These are phyloP conservation scores for Phoma herbarum DNA, from an alignment of 2,329 filamentous ascomycete genomes.

Conservation along the genomic window DNA sequence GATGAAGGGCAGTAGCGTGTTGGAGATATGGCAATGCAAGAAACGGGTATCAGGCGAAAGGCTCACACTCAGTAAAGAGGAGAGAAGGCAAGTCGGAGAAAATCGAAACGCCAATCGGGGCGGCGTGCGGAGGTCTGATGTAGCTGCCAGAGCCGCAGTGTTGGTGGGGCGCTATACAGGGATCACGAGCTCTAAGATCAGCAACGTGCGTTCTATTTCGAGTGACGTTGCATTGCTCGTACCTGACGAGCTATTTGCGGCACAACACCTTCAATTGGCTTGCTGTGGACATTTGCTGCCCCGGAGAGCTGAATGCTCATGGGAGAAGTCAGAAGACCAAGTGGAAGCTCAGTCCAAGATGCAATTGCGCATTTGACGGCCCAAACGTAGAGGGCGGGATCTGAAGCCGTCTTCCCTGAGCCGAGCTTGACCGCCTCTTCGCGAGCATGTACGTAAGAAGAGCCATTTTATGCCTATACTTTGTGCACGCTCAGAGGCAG, in stretches of 20 bases:
- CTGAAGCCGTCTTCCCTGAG: not conserved
- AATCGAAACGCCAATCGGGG: not conserved
- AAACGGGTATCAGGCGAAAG: not conserved
- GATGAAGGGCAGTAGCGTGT: conserved; percentile 7
- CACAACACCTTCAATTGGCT: not conserved
- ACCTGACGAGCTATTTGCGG: conserved; percentile 17
- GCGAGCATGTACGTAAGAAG: conserved; percentile 18
- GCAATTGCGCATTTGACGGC: not conserved
- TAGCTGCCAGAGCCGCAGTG: conserved; percentile 16
- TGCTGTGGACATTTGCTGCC: not conserved
- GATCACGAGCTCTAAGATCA: conserved; percentile 18
- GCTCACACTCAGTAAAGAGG: conserved; percentile 20
- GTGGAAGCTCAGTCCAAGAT: too few species aligned
- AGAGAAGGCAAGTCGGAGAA: conserved; percentile 11
- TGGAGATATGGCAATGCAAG: not conserved
- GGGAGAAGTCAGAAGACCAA: not conserved
- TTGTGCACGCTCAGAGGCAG: conserved; percentile 1
- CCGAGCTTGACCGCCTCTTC: conserved; percentile 22
- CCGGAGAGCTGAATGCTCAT: not conserved
- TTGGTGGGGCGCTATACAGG: conserved; percentile 8
- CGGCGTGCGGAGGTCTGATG: conserved; percentile 17
- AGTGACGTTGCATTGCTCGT: conserved; percentile 19
- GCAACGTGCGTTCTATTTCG: conserved; percentile 14
- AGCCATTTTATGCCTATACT: conserved; percentile 7
- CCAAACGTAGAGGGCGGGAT: conserved; percentile 6